phyloP scores from a whole-genome alignment of 139 green algal species.

The Spirogloea muscicola region DNA sequence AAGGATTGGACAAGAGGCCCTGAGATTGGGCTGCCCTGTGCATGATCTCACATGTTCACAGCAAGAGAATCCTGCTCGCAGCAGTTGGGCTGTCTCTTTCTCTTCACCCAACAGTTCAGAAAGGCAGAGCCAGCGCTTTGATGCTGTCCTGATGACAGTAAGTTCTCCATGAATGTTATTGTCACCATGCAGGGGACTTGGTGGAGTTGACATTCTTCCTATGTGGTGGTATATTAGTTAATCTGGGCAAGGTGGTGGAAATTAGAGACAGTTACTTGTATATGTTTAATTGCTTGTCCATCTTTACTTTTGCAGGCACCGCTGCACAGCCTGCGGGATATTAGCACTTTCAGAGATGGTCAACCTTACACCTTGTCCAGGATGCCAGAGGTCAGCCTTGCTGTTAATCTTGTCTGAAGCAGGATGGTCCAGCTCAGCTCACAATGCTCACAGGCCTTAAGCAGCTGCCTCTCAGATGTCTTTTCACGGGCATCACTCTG shows the following conservation, averaged over 20 bases:
- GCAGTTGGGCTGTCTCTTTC: background rate
- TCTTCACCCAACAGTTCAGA: background rate
- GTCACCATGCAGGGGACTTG: too few species aligned
- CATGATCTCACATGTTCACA: background rate
- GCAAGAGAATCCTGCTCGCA: background rate
- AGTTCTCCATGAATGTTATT: too few species aligned
- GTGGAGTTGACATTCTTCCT: too few species aligned
- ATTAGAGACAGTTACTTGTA: background rate
- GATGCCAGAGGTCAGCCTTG: too few species aligned
- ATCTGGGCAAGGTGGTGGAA: too few species aligned
- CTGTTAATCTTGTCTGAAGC: background rate
- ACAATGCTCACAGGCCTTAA: too few species aligned
- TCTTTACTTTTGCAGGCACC: slow-evolving; percentile 5
- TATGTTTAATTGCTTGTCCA: background rate
- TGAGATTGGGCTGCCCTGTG: background rate
- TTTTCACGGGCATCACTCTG: too few species aligned
- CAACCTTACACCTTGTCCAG: background rate
- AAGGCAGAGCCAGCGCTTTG: slow-evolving; percentile 18
- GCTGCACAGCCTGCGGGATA: slow-evolving; percentile 18
- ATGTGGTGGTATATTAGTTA: background rate
- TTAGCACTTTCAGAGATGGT: slow-evolving; percentile 11
- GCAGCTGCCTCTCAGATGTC: slow-evolving; percentile 4
- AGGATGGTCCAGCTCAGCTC: background rate
- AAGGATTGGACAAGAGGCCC: background rate
- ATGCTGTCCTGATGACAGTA: slow-evolving; percentile 41